phyloP scores from a whole-genome alignment of 768 basidiomycete genomes.

The Mycena galericulata region DNA sequence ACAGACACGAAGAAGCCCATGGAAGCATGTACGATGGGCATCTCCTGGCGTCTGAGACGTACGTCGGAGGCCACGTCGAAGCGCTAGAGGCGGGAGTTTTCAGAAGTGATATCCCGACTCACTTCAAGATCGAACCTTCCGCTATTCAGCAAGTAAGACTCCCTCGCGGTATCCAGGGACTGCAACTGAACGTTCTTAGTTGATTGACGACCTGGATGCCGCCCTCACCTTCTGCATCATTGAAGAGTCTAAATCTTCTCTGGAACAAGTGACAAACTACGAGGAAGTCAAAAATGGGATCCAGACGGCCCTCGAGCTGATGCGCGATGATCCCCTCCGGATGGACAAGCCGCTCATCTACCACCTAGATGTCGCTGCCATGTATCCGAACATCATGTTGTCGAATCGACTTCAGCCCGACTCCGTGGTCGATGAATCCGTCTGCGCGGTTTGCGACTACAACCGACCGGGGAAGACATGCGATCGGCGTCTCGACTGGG shows the following conservation, averaged over 20 bases:
- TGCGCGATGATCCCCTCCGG: slow-evolving; percentile 93
- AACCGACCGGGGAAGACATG: slow-evolving; percentile 97
- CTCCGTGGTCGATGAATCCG: slow-evolving; percentile 95
- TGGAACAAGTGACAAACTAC: slow-evolving; percentile 94
- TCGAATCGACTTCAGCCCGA: slow-evolving; percentile 99
- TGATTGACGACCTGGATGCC: slow-evolving; percentile 94
- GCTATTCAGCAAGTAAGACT: slow-evolving; percentile 84
- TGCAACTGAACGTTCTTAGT: slow-evolving; percentile 54
- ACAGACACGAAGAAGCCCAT: slow-evolving; percentile 93
- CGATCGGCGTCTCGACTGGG: slow-evolving; percentile 95
- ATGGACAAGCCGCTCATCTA: slow-evolving; percentile 96
- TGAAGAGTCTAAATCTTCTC: slow-evolving; percentile 82
- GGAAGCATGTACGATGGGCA: slow-evolving; percentile 96
- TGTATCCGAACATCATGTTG: slow-evolving; percentile 99
- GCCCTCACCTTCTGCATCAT: slow-evolving; percentile 90
- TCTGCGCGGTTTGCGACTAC: slow-evolving; percentile 98
- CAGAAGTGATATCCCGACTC: slow-evolving; percentile 92
- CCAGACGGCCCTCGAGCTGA: slow-evolving; percentile 79
- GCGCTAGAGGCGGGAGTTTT: slow-evolving; percentile 99
- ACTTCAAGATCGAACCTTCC: slow-evolving; percentile 93
- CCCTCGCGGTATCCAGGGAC: not conserved
- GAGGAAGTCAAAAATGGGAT: slow-evolving; percentile 91
- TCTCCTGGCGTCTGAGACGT: slow-evolving; percentile 96
- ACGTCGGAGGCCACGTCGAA: slow-evolving; percentile 99
- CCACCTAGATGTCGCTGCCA: slow-evolving; percentile 98